Base-by-base conservation (phyloP, 1,284 basidiomycete species). In the Porogramme epimiltina region DNA sequence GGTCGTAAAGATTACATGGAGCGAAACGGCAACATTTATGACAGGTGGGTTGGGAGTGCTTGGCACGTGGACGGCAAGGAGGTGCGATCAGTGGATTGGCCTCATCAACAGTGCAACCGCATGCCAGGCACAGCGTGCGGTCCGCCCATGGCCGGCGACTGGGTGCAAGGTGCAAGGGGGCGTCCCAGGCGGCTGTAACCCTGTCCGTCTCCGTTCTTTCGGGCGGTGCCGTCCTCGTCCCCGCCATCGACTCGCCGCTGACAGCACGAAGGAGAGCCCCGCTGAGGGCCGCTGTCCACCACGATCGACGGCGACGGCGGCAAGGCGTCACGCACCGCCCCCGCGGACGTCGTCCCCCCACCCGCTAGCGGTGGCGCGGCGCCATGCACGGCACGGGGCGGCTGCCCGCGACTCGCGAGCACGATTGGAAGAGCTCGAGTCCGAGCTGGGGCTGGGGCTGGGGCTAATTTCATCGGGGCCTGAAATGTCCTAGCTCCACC, bases 21-120 rank as follows among this genome's bases (percentile, higher is more conserved):
- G n/a, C 47, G 47, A 41, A 20, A 39, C 45, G 44, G 47, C 39
- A 55, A 52, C 51, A 55, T 59, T 55, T 58, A 58, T 58, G 54
- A 55, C 51, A 44, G 38, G 38, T 40, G 42, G 50, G 47, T 46
- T 49, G 44, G 51, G 60, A 42, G 36, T 37, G n/a, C 13, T 31
- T 31, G 19, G 54, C 49, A 59, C 51, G 58, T 61, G 56, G 50
- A 22, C 10, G 44, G 48, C 15, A 45, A 58, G 51, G 28, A 31
- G 13, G 28, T 20, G 47, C 50, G 59, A 59, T 54, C 58, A 59
- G 58, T 41, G 53, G 57, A 55, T 55, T 55, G 54, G 50, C 45
- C 45, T 47, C 51, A 55, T 55, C 56, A 53, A 55, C 48, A 59
- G 51, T 59, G 47, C 43, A 33, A 45, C 54, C 58, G 58, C 55